Evolutionary conservation across 1,284 basidiomycete genomes (phyloP).

Genomic region (Chalciporus sp.): DNA sequence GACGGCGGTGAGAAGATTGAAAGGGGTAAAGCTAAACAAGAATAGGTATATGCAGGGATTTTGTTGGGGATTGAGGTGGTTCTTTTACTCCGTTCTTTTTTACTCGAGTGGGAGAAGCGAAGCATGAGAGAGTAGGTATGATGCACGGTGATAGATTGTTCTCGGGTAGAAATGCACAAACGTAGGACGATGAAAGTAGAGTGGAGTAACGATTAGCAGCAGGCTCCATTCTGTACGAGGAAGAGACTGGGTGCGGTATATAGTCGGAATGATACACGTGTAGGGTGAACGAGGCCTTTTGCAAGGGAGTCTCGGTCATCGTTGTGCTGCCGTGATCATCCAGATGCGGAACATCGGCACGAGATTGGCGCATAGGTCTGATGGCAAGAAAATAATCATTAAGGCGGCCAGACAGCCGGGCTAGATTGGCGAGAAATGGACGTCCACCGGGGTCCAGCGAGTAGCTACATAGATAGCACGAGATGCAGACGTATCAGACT

Average conservation of each 20-base stretch:
- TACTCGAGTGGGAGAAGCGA: background rate
- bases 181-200: background rate
- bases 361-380: constrained; percentile 14
- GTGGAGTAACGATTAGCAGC: background rate
- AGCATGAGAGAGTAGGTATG: no score
- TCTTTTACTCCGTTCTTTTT: no score
- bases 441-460: constrained; percentile 15
- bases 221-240: background rate
- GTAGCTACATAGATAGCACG: background rate
- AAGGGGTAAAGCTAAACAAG: background rate
- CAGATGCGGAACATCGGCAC: constrained; percentile 22
- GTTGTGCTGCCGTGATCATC: constrained; percentile 13
- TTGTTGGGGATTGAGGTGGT: background rate
- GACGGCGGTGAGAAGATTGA: background rate
- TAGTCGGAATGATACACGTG: background rate
- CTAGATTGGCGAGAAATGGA: constrained; percentile 14
- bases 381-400: background rate
- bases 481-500: background rate
- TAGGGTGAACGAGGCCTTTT: background rate
- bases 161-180: no score
- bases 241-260: background rate
- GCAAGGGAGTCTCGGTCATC: constrained; percentile 1
- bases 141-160: no score
- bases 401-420: constrained; percentile 13
- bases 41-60: background rate